A percentile compares a stretch with the other conserved stretches of the same genome.
phyloP scores from a whole-genome alignment of 371 early-diverging fungal genomes.

The Mortierella sp. region DNA sequence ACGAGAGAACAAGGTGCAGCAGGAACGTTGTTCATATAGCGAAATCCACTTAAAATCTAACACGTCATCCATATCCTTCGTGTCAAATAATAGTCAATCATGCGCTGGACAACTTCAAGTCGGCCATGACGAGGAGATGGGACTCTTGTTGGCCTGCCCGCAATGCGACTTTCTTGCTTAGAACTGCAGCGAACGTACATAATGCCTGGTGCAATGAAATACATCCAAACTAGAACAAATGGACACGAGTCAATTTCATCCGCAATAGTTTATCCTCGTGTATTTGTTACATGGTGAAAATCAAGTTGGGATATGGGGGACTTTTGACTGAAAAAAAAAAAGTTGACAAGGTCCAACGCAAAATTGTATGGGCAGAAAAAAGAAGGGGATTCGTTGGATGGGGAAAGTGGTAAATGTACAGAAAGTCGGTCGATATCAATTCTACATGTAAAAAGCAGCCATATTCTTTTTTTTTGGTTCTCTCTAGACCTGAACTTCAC shows the following conservation, averaged over 20 bases:
- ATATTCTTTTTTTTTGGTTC: background rate
- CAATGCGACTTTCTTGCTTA: constrained; percentile 41
- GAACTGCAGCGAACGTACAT: no score
- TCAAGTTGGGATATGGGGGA: no score
- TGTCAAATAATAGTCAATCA: constrained; percentile 33
- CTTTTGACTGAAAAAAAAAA: no score
- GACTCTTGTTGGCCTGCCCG: constrained; percentile 36
- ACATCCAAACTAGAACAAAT: no score
- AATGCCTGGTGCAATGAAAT: no score
- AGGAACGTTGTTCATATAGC: no score
- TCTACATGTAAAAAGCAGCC: background rate
- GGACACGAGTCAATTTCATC: no score
- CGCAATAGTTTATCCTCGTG: no score
- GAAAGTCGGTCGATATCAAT: background rate
- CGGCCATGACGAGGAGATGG: constrained; percentile 36
- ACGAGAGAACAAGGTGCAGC: no score
- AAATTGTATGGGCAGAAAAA: background rate
- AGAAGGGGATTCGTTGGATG: background rate
- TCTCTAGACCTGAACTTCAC: constrained; percentile 32
- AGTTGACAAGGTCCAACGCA: background rate
- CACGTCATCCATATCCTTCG: no score
- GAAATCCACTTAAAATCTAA: no score
- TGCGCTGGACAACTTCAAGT: constrained; percentile 36
- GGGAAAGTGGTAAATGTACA: background rate
- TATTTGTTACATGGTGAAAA: no score